A percentile compares a stretch with the other conserved stretches of the same genome.
These are phyloP conservation scores for Chytridium lagenaria DNA, from an alignment of 371 early-diverging fungal species.

Conservation along the genomic window DNA sequence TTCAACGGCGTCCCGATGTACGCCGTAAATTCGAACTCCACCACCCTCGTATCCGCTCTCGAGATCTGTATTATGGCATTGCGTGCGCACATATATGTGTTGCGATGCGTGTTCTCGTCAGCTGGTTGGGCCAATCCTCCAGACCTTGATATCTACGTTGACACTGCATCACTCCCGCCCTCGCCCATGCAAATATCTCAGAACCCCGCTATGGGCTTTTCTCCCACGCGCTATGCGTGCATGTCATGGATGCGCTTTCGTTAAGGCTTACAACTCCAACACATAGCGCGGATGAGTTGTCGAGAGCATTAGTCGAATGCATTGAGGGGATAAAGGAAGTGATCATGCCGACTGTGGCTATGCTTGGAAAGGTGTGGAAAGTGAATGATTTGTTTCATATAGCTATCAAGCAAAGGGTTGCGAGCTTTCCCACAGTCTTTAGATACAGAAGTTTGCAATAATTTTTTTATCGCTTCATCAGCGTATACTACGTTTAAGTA, in stretches of 20 bases:
- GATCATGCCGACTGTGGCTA: slow-evolving; percentile 2
- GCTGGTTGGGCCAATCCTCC: neutral
- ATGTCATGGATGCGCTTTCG: neutral
- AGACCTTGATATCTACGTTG: neutral
- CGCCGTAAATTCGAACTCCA: neutral
- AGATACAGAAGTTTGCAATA: neutral
- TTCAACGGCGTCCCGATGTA: neutral
- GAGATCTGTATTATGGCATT: neutral
- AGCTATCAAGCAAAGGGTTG: neutral
- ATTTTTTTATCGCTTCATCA: neutral
- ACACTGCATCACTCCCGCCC: neutral
- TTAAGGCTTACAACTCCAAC: neutral
- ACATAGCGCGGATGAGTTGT: neutral
- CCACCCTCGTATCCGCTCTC: neutral
- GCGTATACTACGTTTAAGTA: too few relatives aligned
- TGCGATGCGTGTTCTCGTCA: slow-evolving; percentile 5
- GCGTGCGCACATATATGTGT: neutral
- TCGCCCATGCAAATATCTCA: neutral
- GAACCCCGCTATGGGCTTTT: slow-evolving; percentile 18
- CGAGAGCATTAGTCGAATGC: neutral
- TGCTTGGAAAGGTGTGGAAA: slow-evolving; percentile 6
- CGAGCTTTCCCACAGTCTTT: neutral
- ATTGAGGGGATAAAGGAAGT: neutral
- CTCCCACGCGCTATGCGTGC: neutral
- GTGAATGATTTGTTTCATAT: slow-evolving; percentile 10